A percentile compares a stretch with the other conserved stretches of the same genome.
These are phyloP conservation scores for Arthrobotrys pseudoclavata DNA, from an alignment of 2,329 filamentous ascomycete genomes.

Conservation along the genomic window DNA sequence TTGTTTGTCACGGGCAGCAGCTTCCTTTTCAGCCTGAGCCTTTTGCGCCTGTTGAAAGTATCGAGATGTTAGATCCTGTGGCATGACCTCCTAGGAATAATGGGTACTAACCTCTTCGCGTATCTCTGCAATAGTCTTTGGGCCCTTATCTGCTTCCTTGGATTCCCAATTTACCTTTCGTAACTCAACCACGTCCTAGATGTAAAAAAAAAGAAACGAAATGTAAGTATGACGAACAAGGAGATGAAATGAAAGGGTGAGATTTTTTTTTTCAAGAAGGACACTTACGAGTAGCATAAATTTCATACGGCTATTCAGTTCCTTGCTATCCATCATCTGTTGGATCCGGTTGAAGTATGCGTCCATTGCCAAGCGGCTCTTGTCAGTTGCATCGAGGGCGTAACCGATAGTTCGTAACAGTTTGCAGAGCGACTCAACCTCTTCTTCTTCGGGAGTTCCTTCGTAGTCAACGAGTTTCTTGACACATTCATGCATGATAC, in stretches of 20 bases:
- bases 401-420: conserved; percentile 90
- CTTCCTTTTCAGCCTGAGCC: conserved; percentile 84
- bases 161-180: conserved; percentile 82
- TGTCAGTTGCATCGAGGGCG: conserved; percentile 85
- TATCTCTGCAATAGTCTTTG: conserved; percentile 95
- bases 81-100: conserved; percentile 57
- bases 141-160: conserved; percentile 92
- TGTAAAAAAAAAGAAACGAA: conserved; percentile 32
- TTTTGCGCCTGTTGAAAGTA: conserved; percentile 72
- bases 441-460: conserved; percentile 91
- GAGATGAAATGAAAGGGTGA: not conserved
- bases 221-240: not conserved
- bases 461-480: conserved; percentile 96
- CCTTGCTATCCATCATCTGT: conserved; percentile 81
- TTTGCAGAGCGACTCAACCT: conserved; percentile 95
- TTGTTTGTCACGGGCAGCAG: conserved; percentile 71
- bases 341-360: conserved; percentile 93
- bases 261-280: not conserved
- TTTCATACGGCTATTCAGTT: conserved; percentile 85
- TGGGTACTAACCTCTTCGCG: conserved; percentile 75
- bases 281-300: conserved; percentile 87
- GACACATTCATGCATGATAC: conserved; percentile 99
- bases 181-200: conserved; percentile 86
- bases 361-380: conserved; percentile 88
- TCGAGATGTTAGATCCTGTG: conserved; percentile 6